phyloP scores from a whole-genome alignment of 192 early-diverging fungal species.

The Phlyctochytrium planicorne region DNA sequence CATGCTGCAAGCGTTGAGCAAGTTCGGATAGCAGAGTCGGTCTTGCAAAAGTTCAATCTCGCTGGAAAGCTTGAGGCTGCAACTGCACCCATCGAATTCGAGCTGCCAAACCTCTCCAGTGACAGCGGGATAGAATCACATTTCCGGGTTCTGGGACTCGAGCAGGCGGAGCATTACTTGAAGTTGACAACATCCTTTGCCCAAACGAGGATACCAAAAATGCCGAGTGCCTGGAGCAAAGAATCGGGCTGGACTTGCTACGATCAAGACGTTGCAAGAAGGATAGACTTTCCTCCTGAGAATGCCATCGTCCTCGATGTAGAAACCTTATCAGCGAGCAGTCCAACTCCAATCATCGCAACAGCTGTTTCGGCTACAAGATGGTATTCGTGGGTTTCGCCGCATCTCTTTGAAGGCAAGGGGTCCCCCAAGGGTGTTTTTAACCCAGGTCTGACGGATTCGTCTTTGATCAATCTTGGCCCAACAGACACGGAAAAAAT shows the following conservation, averaged over 20 bases:
- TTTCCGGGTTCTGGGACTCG: conserved; percentile 69
- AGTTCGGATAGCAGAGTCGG: background rate
- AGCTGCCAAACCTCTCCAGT: conserved; percentile 51
- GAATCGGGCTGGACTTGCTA: conserved; percentile 85
- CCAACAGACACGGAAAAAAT: conserved; percentile 42
- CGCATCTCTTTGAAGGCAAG: conserved; percentile 53
- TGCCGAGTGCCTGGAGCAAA: conserved; percentile 16
- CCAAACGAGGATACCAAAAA: conserved; percentile 40
- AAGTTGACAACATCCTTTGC: conserved; percentile 46
- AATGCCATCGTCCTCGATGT: conserved; percentile 82
- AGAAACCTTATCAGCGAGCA: conserved; percentile 68
- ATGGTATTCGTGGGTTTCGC: conserved; percentile 95
- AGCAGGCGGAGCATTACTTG: conserved; percentile 61
- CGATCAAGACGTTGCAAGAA: conserved; percentile 34
- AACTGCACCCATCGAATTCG: conserved; percentile 44
- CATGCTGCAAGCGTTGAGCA: background rate
- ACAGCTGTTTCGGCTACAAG: conserved; percentile 65
- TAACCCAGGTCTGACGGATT: background rate
- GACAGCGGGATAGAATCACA: conserved; percentile 67
- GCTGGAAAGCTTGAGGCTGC: conserved; percentile 53
- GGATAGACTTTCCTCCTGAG: conserved; percentile 45
- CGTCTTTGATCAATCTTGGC: conserved; percentile 68
- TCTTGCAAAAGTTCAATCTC: conserved; percentile 48
- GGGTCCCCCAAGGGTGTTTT: no score
- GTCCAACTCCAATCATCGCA: conserved; percentile 79